Conservation (phyloP, 1,284 basidiomycete species). For the Rhodotorula mucilaginosa region DNA sequence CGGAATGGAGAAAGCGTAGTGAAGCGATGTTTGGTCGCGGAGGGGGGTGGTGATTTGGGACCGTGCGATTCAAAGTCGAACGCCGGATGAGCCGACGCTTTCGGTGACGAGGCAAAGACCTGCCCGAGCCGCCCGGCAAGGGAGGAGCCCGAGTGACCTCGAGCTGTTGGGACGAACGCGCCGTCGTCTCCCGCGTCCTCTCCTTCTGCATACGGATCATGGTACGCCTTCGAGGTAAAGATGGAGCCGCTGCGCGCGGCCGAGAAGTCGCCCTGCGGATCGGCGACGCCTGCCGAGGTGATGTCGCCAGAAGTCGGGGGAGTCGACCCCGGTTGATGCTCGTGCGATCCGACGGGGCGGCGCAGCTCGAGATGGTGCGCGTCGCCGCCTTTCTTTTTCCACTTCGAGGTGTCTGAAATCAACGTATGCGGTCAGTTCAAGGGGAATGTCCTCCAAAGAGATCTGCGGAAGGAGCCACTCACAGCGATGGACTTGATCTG, state of each 20-base stretch:
- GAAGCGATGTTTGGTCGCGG: conserved; percentile 12
- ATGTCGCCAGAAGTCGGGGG: conserved; percentile 5
- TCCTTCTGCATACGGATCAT: conserved; percentile 18
- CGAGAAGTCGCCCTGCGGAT: conserved; percentile 9
- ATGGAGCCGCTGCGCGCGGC: conserved; percentile 14
- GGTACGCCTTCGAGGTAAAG: conserved; percentile 17
- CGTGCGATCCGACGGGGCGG: conserved; percentile 9
- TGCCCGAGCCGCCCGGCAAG: background rate
- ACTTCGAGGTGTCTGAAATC: conserved; percentile 1
- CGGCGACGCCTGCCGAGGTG: conserved; percentile 1
- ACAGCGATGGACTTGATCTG: conserved; percentile 31
- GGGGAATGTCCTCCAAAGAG: background rate
- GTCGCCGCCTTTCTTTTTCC: background rate
- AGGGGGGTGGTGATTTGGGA: background rate
- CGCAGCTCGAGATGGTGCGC: conserved; percentile 19
- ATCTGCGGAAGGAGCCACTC: background rate
- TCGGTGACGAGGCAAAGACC: background rate
- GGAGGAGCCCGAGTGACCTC: background rate
- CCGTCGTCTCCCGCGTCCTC: background rate
- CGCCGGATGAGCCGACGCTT: background rate
- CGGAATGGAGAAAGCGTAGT: conserved; percentile 4
- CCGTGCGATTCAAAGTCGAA: background rate
- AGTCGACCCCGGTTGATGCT: conserved; percentile 1
- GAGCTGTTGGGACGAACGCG: background rate
- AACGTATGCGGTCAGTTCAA: background rate